Conservation (phyloP, 768 basidiomycete genomes). For the Lactifluus hygrophoroides region DNA sequence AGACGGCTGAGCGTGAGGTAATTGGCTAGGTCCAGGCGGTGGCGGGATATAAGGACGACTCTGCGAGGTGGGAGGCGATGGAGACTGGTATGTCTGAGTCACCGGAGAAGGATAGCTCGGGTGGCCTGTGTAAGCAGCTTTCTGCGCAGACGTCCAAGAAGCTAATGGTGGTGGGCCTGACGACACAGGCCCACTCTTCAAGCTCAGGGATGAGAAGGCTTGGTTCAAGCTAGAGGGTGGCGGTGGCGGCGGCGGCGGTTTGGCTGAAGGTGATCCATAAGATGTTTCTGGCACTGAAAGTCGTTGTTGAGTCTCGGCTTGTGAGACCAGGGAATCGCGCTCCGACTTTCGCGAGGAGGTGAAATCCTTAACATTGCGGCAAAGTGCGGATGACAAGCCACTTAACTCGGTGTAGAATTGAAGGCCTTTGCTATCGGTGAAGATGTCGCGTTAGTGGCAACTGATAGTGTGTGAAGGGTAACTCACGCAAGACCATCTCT, state of each 20-base stretch:
- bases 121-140: conserved; percentile 1
- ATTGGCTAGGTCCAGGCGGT: conserved; percentile 22
- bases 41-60: conserved; percentile 16
- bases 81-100: conserved; percentile 12
- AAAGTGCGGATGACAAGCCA: conserved; percentile 50
- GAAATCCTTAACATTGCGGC: conserved; percentile 51
- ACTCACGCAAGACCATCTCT: conserved; percentile 76
- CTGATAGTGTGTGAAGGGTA: neutral
- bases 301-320: conserved; percentile 66
- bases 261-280: conserved; percentile 29
- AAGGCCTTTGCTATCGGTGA: conserved; percentile 61
- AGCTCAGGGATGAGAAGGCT: conserved; percentile 49
- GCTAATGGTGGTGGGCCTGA: conserved; percentile 29
- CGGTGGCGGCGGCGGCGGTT: conserved; percentile 26
- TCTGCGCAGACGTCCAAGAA: conserved; percentile 22
- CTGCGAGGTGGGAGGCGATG: conserved; percentile 12
- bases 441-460: conserved; percentile 13
- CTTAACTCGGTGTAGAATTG: conserved; percentile 82
- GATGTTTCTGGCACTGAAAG: conserved; percentile 32
- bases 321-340: conserved; percentile 54
- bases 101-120: conserved; percentile 11
- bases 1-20: conserved; percentile 1
- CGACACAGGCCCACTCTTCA: conserved; percentile 30
- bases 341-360: conserved; percentile 57
- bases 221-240: conserved; percentile 32